These are phyloP conservation scores for Serpula lacrymans DNA, from an alignment of 768 basidiomycete species.

Conservation along the genomic window DNA sequence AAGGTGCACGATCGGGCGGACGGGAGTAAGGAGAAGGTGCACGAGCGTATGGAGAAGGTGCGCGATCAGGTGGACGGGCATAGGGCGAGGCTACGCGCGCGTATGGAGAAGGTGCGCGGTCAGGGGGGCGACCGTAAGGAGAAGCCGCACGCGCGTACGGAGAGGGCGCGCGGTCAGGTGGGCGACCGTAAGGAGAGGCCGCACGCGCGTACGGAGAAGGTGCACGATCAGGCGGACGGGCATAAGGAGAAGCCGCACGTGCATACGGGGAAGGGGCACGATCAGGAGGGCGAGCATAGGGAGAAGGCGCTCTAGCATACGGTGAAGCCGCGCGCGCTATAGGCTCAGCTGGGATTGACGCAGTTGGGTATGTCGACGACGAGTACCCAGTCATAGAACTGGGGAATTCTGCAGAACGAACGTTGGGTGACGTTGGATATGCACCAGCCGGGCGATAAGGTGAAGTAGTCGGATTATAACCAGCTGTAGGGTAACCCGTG, in stretches of 20 bases:
- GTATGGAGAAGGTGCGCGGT: constrained; percentile 36
- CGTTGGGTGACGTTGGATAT: constrained; percentile 44
- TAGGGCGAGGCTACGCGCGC: constrained; percentile 30
- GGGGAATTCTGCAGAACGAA: constrained; percentile 44
- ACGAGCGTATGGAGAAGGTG: constrained; percentile 37
- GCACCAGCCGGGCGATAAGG: constrained; percentile 29
- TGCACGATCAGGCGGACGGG: constrained; percentile 8
- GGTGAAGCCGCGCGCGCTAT: constrained; percentile 6
- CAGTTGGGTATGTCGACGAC: constrained; percentile 36
- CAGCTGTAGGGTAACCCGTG: constrained; percentile 27
- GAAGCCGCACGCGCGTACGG: constrained; percentile 22
- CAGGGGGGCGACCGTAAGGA: constrained; percentile 20
- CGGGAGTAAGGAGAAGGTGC: constrained; percentile 28
- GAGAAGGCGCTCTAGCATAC: constrained; percentile 27
- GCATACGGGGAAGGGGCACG: constrained; percentile 10
- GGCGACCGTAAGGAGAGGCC: constrained; percentile 28
- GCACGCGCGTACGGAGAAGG: neutral
- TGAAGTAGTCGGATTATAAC: constrained; percentile 31
- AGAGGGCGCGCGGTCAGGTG: constrained; percentile 15
- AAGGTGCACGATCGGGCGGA: constrained; percentile 9
- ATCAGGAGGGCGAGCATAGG: constrained; percentile 39
- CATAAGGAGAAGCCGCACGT: constrained; percentile 24
- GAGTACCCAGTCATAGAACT: constrained; percentile 29
- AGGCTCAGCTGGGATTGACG: constrained; percentile 30
- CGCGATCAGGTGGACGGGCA: constrained; percentile 28